A percentile compares a stretch with the other conserved stretches of the same genome.
Conservation (phyloP, 129 eudicot genomes). For the Silybum marianum region DNA sequence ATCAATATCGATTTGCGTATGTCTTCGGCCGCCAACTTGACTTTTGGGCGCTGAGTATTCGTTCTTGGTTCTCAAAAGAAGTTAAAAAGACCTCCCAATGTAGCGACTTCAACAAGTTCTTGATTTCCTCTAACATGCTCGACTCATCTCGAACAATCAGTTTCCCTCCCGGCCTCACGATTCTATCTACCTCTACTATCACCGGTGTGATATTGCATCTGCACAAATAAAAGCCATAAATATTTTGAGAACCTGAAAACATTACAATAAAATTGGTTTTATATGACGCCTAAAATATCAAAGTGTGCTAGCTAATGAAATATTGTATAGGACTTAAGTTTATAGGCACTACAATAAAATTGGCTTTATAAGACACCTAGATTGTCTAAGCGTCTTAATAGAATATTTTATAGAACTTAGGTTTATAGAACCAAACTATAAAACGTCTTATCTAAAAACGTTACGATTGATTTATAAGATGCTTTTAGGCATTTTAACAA, state of each 20-base stretch:
- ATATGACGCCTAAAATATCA: too few relatives aligned
- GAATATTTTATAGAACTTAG: too few relatives aligned
- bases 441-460: too few relatives aligned
- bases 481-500: too few relatives aligned
- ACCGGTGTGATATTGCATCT: constrained; percentile 65
- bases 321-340: too few relatives aligned
- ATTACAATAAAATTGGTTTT: too few relatives aligned
- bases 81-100: constrained; percentile 68
- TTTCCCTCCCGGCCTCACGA: constrained; percentile 77
- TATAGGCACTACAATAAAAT: too few relatives aligned
- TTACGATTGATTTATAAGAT: too few relatives aligned
- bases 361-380: too few relatives aligned
- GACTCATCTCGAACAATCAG: constrained; percentile 71
- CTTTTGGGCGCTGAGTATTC: constrained; percentile 70
- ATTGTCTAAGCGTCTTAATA: too few relatives aligned
- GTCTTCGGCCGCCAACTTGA: constrained; percentile 70
- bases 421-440: too few relatives aligned
- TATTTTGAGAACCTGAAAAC: not conserved
- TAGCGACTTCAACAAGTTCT: constrained; percentile 62
- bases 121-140: constrained; percentile 47
- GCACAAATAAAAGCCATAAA: constrained; percentile 1
- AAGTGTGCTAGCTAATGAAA: too few relatives aligned
- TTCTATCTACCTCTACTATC: constrained; percentile 73
- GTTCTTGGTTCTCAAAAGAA: constrained; percentile 54
- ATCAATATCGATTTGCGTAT: constrained; percentile 36